Percentiles rank a stretch among this genome's conserved stretches.
These are phyloP conservation scores for Oidium heveae DNA, from an alignment of 2,329 filamentous ascomycete species.

Conservation along the genomic window DNA sequence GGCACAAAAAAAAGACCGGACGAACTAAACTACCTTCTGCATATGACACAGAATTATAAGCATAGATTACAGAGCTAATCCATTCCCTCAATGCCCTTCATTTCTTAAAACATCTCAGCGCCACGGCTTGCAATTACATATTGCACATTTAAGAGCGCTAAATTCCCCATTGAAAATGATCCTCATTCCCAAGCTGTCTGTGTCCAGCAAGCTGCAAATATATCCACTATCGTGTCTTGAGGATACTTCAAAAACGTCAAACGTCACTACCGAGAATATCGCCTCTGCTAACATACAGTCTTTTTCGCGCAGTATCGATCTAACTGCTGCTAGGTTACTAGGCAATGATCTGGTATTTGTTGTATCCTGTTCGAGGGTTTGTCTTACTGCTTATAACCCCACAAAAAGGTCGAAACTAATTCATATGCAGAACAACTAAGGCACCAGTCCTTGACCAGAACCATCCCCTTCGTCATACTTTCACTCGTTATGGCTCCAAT, in stretches of 20 bases:
- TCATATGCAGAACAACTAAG: conserved; percentile 37
- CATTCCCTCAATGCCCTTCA: too few species aligned
- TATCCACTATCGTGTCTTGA: neutral
- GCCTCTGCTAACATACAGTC: neutral
- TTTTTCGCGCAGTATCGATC: neutral
- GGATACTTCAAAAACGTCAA: neutral
- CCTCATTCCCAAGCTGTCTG: neutral
- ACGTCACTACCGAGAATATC: neutral
- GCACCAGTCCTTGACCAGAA: conserved; percentile 36
- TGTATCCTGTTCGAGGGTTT: conserved; percentile 55
- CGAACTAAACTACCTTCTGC: too few species aligned
- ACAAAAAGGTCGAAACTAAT: conserved; percentile 3
- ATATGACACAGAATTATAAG: too few species aligned
- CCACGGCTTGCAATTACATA: too few species aligned
- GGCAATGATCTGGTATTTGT: conserved; percentile 47
- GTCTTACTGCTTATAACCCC: conserved; percentile 10
- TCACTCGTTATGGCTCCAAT: conserved; percentile 43
- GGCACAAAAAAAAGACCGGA: too few species aligned
- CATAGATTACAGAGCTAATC: too few species aligned
- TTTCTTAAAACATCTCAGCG: too few species aligned
- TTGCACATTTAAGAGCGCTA: too few species aligned
- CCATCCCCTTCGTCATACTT: conserved; percentile 38
- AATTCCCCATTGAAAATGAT: neutral
- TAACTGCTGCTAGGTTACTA: conserved; percentile 5
- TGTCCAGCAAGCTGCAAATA: neutral